Evolutionary conservation across 805 yeast genomes (phyloP).

Genomic region (Metschnikowia matae): DNA sequence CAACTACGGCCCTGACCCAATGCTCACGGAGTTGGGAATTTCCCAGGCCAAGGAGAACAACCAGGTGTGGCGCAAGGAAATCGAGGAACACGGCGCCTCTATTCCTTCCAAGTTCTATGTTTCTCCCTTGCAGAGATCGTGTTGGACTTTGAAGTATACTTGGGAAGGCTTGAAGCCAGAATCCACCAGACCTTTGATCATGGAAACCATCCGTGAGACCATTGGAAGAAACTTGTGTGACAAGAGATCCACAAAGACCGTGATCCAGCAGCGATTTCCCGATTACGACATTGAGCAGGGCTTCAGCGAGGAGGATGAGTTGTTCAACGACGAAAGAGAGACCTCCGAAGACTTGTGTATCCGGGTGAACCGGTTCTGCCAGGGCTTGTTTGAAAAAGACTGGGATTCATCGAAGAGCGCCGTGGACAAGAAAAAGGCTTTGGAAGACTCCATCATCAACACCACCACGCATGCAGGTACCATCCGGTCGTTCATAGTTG

Average conservation of each 20-base stretch:
- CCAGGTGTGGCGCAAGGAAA: slow-evolving; percentile 41
- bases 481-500: slow-evolving; percentile 48
- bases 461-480: slow-evolving; percentile 62
- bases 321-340: slow-evolving; percentile 47
- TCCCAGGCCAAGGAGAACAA: slow-evolving; percentile 52
- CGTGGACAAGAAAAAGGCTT: slow-evolving; percentile 23
- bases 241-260: slow-evolving; percentile 42
- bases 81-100: slow-evolving; percentile 45
- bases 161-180: slow-evolving; percentile 37
- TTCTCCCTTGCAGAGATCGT: slow-evolving; percentile 63
- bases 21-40: slow-evolving; percentile 51
- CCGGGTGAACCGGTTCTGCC: slow-evolving; percentile 46
- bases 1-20: slow-evolving; percentile 59
- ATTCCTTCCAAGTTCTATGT: slow-evolving; percentile 53
- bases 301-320: slow-evolving; percentile 46
- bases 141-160: slow-evolving; percentile 52
- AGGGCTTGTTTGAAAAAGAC: slow-evolving; percentile 25
- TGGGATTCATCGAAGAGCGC: slow-evolving; percentile 10
- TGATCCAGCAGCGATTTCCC: slow-evolving; percentile 36
- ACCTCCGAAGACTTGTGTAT: slow-evolving; percentile 44
- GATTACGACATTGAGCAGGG: slow-evolving; percentile 42
- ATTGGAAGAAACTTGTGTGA: slow-evolving; percentile 60
- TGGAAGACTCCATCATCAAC: slow-evolving; percentile 30
- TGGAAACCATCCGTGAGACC: slow-evolving; percentile 57
- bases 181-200: slow-evolving; percentile 20